A percentile compares a stretch with the other conserved stretches of the same genome.
These are phyloP conservation scores for Lophium mytilinum DNA, from an alignment of 495 filamentous ascomycete species.

Conservation along the genomic window DNA sequence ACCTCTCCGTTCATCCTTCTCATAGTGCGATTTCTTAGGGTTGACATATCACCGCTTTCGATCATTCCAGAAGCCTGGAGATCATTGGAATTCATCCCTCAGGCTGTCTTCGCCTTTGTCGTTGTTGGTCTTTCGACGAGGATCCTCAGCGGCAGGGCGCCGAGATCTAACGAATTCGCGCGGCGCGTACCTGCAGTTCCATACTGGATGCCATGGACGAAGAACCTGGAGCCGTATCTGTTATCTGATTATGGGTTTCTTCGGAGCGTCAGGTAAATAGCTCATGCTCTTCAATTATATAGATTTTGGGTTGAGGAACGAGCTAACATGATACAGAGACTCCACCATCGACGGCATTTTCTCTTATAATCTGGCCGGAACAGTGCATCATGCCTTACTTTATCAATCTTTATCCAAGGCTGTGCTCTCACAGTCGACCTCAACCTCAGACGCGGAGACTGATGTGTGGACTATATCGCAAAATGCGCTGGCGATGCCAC, in stretches of 20 bases:
- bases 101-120: constrained; percentile 14
- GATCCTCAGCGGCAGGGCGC: constrained; percentile 10
- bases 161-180: constrained; percentile 6
- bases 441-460: constrained; percentile 28
- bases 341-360: constrained; percentile 42
- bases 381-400: constrained; percentile 43
- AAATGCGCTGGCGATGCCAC: constrained; percentile 45
- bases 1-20: constrained; percentile 14
- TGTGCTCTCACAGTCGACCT: constrained; percentile 35
- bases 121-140: constrained; percentile 19
- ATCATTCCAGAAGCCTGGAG: constrained; percentile 3
- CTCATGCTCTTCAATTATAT: neutral
- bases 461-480: constrained; percentile 37
- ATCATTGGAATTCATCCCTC: constrained; percentile 5
- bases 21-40: neutral
- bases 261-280: constrained; percentile 36
- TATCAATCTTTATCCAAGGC: constrained; percentile 43
- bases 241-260: constrained; percentile 41
- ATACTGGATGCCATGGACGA: constrained; percentile 53
- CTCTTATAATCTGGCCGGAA: constrained; percentile 43
- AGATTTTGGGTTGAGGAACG: neutral
- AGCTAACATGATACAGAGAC: constrained; percentile 24
- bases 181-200: constrained; percentile 39
- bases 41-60: neutral
- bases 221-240: constrained; percentile 44